Evolutionary conservation across 73 alveolate genomes (phyloP), one percentile per base, ranked within the genome.

Genomic region (Symbiodinium pilosum): DNA sequence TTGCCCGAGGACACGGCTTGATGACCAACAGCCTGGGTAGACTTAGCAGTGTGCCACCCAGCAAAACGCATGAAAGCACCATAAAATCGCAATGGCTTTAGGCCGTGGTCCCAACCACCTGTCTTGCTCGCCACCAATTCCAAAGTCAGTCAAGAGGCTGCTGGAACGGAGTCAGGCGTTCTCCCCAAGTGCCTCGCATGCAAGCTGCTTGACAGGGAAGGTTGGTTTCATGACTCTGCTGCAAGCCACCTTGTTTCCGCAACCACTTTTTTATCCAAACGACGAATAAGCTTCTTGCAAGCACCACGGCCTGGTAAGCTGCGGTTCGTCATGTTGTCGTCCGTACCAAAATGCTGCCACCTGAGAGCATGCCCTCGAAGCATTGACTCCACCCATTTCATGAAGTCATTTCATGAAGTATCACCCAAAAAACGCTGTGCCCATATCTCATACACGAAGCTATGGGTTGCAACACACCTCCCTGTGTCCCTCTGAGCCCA

Each of bases 141-240:
- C n/a, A 54, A 24, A 54, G 71, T 6, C 71, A 54, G 71, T 99
- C 43, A 99, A 99, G 87, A 83, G 99, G 99, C 94, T 99, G 99
- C 99, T 99, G 99, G 99, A 99, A 99, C 42, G 99, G 99, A 11
- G 99, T 99, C 26, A 99, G 99, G 39, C 89, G 94, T 38, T 93
- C 99, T 42, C 98, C 99, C 99, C 99, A 99, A n/a, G 99, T 99
- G 41, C 99, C 99, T 47, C 99, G 99, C 52, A 99, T 30, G 16
- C n/a, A 3, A 30, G 18, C 71, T 0, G 2, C 71, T 21, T 54
- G 71, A 54, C n/a, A 24, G n/a, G n/a, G n/a, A 5, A 30, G 71
- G 18, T 30, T 54, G 16, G 71, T 24, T 54, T 24, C 71, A 54
- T 1, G 26, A 21, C n/a, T 54, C 68, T 51, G 68, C 21, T 24